Evolutionary conservation across 345 rosid species (phyloP).

Genomic region (Lenwebbia sp.): DNA sequence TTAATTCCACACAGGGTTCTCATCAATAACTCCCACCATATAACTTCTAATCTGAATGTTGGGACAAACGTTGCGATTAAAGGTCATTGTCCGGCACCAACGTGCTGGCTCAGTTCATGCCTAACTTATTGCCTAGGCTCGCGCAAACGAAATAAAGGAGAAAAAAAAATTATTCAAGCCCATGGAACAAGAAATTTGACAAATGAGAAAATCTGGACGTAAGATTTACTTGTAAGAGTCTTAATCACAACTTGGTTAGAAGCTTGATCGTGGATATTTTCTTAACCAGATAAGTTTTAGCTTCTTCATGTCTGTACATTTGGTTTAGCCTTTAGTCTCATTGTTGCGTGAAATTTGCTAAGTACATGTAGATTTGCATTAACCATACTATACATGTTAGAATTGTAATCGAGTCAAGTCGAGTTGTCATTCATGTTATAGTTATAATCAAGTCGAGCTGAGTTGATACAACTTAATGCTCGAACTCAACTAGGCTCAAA

Average conservation of each 20-base stretch:
- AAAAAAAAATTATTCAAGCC: background rate
- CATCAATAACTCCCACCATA: too few relatives aligned
- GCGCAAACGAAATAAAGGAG: background rate
- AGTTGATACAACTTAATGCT: background rate
- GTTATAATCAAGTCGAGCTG: background rate
- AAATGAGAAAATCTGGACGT: background rate
- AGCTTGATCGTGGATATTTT: background rate
- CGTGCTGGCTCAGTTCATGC: too few relatives aligned
- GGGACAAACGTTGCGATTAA: too few relatives aligned
- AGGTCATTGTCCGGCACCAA: too few relatives aligned
- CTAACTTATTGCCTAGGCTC: background rate
- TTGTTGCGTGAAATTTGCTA: background rate
- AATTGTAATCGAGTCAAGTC: background rate
- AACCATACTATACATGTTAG: background rate
- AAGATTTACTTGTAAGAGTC: background rate
- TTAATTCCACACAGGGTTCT: background rate
- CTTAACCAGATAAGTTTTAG: background rate
- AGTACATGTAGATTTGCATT: background rate
- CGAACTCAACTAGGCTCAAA: background rate
- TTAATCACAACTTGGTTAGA: background rate
- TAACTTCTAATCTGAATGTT: too few relatives aligned
- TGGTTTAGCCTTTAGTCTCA: background rate
- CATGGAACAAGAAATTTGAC: background rate
- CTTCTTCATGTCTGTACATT: background rate
- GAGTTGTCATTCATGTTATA: background rate